phyloP scores from a whole-genome alignment of 2,329 filamentous ascomycete species.

The Aspergillus pseudotamarii region DNA sequence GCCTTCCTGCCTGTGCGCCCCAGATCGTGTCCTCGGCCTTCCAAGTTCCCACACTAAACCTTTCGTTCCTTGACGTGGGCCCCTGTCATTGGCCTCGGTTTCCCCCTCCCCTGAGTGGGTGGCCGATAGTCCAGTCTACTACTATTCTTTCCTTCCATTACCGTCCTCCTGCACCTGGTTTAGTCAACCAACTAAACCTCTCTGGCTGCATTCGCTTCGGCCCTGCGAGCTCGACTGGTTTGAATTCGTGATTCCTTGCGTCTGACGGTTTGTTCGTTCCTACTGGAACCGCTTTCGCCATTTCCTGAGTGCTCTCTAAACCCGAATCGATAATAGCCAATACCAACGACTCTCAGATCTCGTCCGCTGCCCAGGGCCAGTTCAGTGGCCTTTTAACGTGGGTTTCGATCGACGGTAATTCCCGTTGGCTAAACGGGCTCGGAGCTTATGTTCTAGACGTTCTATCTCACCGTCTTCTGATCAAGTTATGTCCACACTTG shows the following conservation, averaged over 20 bases:
- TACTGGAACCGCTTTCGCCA: conserved; percentile 4
- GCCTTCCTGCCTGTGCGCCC: conserved; percentile 10
- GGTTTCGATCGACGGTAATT: conserved; percentile 14
- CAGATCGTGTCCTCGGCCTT: conserved; percentile 14
- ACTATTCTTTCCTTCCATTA: background rate
- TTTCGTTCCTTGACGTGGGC: conserved; percentile 27
- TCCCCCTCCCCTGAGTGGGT: conserved; percentile 21
- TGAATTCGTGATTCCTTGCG: conserved; percentile 11
- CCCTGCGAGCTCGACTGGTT: background rate
- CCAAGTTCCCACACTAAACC: conserved; percentile 13
- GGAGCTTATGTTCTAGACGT: conserved; percentile 27
- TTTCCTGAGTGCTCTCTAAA: background rate
- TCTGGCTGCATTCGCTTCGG: background rate
- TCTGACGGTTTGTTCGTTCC: conserved; percentile 11
- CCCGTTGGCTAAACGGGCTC: conserved; percentile 16
- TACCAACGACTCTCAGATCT: conserved; percentile 6
- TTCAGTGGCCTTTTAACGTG: background rate
- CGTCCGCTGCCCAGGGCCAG: background rate
- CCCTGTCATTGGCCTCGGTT: conserved; percentile 24
- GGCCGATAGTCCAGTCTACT: background rate
- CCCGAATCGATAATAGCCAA: conserved; percentile 4
- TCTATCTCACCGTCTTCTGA: conserved; percentile 24
- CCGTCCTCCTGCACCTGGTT: background rate
- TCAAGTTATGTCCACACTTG: conserved; percentile 24
- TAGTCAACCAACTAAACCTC: background rate